Evolutionary conservation across 148 eudicot genomes (phyloP), one percentile per base, ranked within the genome.

Genomic region (Fagopyrum esculentum): DNA sequence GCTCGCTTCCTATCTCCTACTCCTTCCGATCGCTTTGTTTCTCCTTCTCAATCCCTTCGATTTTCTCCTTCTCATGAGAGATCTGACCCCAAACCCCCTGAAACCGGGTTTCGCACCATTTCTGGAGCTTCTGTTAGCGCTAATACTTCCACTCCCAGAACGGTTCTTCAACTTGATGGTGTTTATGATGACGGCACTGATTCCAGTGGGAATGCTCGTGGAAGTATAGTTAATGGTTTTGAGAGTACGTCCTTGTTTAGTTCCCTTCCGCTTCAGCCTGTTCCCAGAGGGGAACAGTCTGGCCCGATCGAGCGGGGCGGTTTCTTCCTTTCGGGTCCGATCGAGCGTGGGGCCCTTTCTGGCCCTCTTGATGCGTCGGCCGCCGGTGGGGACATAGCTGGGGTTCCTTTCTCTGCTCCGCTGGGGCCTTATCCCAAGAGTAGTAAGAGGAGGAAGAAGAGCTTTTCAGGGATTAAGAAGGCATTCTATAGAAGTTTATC

Each of bases 91-190:
- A 73, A 77, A 57, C 68, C 73, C 69, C 40, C 10, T 5, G 85
- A 77, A 49, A 82, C 90, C 72, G 93, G 85, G 16, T 90, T 96
- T 72, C 84, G 86, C 13, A 80, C 95, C 52, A 96, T 96, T 46
- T 96, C 99, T 22, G 98, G 98, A 0, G 99, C 99, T 15, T 89
- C 94, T 2, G 98, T 96, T 2, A 81, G 89, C 35, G 99, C 99
- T 4, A 96, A 96, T 81, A 87, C 94, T 22, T 83, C 94, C 0
- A 89, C 96, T 55, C 92, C 99, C 57, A 50, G 88, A 54, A 95
- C 96, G 0, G 83, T 90, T 73, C 81, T 78, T 19, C 81, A 85
- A 10, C 82, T 83, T 3, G 90, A 86, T 43, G 74, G 77, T 73
- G 46, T 76, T 69, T 81, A 73, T 78, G 85, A 84, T 47, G 89